phyloP scores from a whole-genome alignment of 495 filamentous ascomycete genomes.

The Penicillium antarcticum region DNA sequence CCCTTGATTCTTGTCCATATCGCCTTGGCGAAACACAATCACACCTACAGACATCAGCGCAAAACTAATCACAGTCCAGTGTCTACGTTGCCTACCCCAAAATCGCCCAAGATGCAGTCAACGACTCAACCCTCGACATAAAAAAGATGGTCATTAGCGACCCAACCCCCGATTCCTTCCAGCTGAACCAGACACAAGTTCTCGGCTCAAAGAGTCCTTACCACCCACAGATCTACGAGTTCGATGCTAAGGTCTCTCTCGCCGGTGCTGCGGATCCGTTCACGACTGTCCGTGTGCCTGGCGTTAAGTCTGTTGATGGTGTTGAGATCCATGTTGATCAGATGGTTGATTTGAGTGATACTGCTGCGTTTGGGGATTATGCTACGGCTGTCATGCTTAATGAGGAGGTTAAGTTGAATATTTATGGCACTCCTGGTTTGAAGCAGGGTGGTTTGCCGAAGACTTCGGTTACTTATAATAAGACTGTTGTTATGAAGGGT shows the following conservation, averaged over 20 bases:
- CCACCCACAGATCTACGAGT: conserved; percentile 54
- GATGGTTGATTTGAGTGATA: conserved; percentile 46
- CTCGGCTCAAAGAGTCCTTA: conserved; percentile 45
- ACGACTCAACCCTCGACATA: conserved; percentile 60
- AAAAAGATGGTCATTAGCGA: conserved; percentile 55
- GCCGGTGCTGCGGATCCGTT: conserved; percentile 51
- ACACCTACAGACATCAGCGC: no score
- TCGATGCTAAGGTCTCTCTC: conserved; percentile 52
- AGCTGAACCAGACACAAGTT: conserved; percentile 49
- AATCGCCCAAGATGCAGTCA: conserved; percentile 66
- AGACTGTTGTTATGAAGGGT: conserved; percentile 57
- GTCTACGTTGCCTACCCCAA: conserved; percentile 70
- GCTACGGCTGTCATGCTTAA: conserved; percentile 50
- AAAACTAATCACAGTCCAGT: conserved; percentile 32
- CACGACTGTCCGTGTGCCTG: conserved; percentile 53
- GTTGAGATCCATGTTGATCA: conserved; percentile 51
- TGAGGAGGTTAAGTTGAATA: conserved; percentile 56
- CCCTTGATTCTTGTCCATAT: no score
- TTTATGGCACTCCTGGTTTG: conserved; percentile 55
- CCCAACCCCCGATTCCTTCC: conserved; percentile 54
- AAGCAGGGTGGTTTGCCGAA: conserved; percentile 49
- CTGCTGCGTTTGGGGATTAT: conserved; percentile 56
- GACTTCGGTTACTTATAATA: conserved; percentile 52
- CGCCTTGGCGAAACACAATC: background rate
- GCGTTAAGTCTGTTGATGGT: conserved; percentile 53